These are phyloP conservation scores for Trichophyton equinum DNA, from an alignment of 2,329 filamentous ascomycete species.

Conservation along the genomic window DNA sequence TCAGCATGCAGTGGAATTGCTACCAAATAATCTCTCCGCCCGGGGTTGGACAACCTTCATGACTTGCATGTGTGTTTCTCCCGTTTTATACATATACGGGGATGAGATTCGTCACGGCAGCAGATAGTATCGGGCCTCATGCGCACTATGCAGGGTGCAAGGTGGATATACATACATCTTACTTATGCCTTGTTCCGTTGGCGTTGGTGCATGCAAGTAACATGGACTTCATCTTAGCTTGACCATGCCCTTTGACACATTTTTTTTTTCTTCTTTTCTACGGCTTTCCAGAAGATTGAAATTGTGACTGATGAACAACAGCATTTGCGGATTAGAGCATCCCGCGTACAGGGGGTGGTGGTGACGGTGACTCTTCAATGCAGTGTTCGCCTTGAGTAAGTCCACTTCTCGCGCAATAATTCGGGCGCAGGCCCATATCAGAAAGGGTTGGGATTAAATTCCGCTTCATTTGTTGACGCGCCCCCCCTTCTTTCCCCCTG, in stretches of 20 bases:
- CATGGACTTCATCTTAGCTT: background rate
- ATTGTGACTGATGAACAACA: background rate
- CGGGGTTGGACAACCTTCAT: constrained; percentile 4
- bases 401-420: background rate
- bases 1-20: background rate
- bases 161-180: background rate
- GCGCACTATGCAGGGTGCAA: background rate
- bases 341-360: background rate
- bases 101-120: background rate
- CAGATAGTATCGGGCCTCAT: background rate
- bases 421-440: background rate
- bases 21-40: constrained; percentile 2
- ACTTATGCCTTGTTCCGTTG: background rate
- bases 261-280: background rate
- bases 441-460: background rate
- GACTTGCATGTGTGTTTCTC: constrained; percentile 1
- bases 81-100: background rate
- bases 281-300: background rate
- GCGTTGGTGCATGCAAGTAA: background rate
- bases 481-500: too few species aligned
- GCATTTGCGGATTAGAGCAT: background rate
- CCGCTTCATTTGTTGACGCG: background rate
- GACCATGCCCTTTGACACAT: background rate
- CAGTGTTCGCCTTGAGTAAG: background rate
- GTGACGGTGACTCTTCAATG: background rate